Percentiles rank a stretch among this genome's conserved stretches.
Evolutionary conservation across 768 basidiomycete species (phyloP).

Genomic region (Auricularia heimuer): DNA sequence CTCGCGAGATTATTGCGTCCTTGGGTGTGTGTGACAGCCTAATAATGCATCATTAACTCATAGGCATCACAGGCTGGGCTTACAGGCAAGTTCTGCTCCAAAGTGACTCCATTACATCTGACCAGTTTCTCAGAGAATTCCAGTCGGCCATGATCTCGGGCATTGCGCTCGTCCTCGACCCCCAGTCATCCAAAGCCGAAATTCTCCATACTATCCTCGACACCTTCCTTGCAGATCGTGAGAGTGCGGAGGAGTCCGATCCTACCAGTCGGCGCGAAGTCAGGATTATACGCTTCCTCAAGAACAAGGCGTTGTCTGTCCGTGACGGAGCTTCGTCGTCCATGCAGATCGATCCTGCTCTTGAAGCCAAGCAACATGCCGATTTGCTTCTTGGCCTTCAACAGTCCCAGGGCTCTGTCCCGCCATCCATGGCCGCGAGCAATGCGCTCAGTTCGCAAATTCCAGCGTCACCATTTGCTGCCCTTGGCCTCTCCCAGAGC

Average conservation of each 20-base stretch:
- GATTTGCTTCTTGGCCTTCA: slow-evolving; percentile 4
- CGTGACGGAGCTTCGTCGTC: slow-evolving; percentile 30
- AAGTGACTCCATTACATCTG: neutral
- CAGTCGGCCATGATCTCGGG: slow-evolving; percentile 86
- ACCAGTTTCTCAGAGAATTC: slow-evolving; percentile 75
- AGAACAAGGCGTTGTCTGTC: slow-evolving; percentile 43
- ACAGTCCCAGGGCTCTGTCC: slow-evolving; percentile 3
- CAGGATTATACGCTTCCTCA: slow-evolving; percentile 77
- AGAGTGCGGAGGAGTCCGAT: slow-evolving; percentile 51
- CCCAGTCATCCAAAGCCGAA: slow-evolving; percentile 54
- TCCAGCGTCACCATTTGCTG: neutral
- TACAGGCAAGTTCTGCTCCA: neutral
- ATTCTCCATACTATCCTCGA: slow-evolving; percentile 76
- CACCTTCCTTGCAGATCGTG: slow-evolving; percentile 59
- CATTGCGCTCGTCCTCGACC: slow-evolving; percentile 75
- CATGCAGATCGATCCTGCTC: slow-evolving; percentile 6
- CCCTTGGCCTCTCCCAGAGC: neutral
- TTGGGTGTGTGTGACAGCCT: slow-evolving; percentile 30
- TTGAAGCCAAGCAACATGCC: slow-evolving; percentile 6
- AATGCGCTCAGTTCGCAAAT: slow-evolving; percentile 15
- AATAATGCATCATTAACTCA: neutral
- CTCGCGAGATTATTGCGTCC: slow-evolving; percentile 56
- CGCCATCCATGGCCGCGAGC: slow-evolving; percentile 9
- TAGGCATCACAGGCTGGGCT: neutral
- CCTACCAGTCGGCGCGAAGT: slow-evolving; percentile 75